phyloP scores from a whole-genome alignment of 2,329 filamentous ascomycete species.

The Cryphonectria radicalis region DNA sequence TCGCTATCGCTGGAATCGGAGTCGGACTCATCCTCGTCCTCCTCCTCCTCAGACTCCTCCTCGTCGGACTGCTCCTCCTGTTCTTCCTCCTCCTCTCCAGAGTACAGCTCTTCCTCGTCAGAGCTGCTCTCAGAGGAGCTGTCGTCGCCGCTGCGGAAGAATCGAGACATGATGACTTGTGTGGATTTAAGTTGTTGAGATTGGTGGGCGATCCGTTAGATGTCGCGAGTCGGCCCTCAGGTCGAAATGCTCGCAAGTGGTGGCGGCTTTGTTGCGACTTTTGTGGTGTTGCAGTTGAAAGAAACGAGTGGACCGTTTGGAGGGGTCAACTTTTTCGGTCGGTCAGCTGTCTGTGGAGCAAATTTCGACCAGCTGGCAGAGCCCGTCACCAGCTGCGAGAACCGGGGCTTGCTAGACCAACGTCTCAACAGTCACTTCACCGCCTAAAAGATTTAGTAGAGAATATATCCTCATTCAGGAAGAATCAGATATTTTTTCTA shows the following conservation, averaged over 20 bases:
- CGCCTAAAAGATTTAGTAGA: not conserved
- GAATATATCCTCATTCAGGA: not conserved
- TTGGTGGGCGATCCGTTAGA: slow-evolving; percentile 17
- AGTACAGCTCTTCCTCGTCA: slow-evolving; percentile 95
- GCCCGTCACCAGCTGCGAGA: slow-evolving; percentile 9
- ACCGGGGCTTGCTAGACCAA: not conserved
- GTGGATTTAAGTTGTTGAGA: slow-evolving; percentile 6
- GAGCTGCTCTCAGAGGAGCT: slow-evolving; percentile 96
- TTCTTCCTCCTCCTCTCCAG: slow-evolving; percentile 68
- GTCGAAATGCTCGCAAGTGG: slow-evolving; percentile 6
- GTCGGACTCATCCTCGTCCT: slow-evolving; percentile 55
- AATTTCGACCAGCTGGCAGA: slow-evolving; percentile 12
- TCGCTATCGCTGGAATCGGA: slow-evolving; percentile 61
- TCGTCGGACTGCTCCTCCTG: slow-evolving; percentile 57
- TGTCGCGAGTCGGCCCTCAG: slow-evolving; percentile 15
- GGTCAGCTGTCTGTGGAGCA: slow-evolving; percentile 17
- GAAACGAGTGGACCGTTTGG: slow-evolving; percentile 20
- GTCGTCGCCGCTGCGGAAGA: slow-evolving; percentile 90
- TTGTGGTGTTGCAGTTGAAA: slow-evolving; percentile 25
- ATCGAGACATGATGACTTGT: slow-evolving; percentile 79
- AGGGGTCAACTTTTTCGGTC: slow-evolving; percentile 21
- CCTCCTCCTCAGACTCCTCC: slow-evolving; percentile 56
- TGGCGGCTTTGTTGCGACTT: slow-evolving; percentile 25
- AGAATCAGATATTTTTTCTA: not conserved
- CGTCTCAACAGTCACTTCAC: no score